Evolutionary conservation across 2,329 filamentous ascomycete genomes (phyloP).

Genomic region (Tolypocladium guangdongense): DNA sequence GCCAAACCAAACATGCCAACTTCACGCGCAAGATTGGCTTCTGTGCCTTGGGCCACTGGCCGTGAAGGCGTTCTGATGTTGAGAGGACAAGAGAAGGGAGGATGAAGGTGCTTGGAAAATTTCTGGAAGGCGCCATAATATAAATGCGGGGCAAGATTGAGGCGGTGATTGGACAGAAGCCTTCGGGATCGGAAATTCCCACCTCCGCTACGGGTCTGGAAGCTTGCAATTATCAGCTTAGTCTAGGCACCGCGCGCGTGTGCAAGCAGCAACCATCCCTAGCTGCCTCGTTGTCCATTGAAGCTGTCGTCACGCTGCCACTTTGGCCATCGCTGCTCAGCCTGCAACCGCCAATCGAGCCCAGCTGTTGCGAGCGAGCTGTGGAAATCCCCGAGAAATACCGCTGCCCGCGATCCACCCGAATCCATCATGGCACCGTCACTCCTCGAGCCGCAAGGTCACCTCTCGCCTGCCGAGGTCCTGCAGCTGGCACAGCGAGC

Average conservation of each 20-base stretch:
- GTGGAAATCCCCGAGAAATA: not conserved
- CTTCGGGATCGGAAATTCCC: not conserved
- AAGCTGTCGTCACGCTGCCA: not conserved
- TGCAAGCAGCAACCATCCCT: not conserved
- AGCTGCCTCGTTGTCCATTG: not conserved
- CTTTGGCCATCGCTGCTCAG: not conserved
- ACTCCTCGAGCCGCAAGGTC: slow-evolving; percentile 44
- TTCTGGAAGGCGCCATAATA: not conserved
- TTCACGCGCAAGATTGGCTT: not conserved
- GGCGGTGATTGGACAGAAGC: not conserved
- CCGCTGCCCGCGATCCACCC: not conserved
- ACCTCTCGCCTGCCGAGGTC: slow-evolving; percentile 44
- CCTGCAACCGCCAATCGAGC: not conserved
- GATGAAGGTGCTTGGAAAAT: not conserved
- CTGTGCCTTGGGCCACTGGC: not conserved
- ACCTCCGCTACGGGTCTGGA: not conserved
- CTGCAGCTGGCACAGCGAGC: slow-evolving; percentile 51
- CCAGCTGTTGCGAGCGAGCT: not conserved
- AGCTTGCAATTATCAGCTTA: not conserved
- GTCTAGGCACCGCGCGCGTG: not conserved
- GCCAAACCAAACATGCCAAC: not conserved
- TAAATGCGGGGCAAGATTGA: not conserved
- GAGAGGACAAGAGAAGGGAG: not conserved
- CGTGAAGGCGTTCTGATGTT: not conserved
- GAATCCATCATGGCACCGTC: slow-evolving; percentile 33